Conservation (phyloP, 2,329 filamentous ascomycete species). For the Ceratocystis colombiana region DNA sequence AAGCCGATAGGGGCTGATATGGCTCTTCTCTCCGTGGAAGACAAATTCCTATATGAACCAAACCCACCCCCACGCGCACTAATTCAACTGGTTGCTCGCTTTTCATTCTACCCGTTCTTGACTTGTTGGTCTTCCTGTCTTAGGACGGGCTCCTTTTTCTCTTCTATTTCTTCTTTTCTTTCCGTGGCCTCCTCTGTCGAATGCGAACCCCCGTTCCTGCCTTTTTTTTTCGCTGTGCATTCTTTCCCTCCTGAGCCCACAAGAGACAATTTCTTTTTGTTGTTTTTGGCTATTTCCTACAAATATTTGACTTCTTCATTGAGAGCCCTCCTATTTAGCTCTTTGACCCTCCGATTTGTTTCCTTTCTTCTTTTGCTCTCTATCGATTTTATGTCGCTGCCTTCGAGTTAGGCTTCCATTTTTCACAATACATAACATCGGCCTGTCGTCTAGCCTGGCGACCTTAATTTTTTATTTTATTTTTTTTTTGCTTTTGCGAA, state of each 20-base stretch:
- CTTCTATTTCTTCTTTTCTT: background rate
- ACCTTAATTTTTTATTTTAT: background rate
- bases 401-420: background rate
- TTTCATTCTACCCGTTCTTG: background rate
- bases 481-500: background rate
- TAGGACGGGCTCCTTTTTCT: background rate
- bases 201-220: background rate
- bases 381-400: conserved; percentile 7
- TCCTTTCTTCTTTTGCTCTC: background rate
- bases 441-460: background rate
- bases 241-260: background rate
- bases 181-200: no score
- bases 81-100: background rate
- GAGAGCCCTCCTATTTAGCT: background rate
- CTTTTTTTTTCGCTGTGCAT: background rate
- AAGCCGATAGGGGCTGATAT: background rate
- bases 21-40: background rate
- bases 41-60: background rate
- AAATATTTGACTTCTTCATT: background rate
- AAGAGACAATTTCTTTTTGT: background rate
- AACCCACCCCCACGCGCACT: background rate
- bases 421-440: background rate
- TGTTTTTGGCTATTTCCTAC: background rate
- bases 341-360: background rate
- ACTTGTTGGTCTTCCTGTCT: background rate